Conservation (phyloP, 306 rosid genomes). For the Sechiopsis laciniata region DNA sequence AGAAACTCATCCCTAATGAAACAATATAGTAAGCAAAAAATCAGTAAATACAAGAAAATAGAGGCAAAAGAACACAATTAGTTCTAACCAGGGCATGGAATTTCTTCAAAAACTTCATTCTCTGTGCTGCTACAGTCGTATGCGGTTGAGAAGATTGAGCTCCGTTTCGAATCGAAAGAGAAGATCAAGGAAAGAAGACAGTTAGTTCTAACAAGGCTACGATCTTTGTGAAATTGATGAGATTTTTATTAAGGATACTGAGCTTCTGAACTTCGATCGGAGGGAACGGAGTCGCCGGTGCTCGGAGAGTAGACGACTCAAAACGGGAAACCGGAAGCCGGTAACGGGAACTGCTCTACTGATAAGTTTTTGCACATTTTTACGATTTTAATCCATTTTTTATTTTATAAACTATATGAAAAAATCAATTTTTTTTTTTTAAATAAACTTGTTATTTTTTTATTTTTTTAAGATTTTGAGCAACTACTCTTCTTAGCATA, state of each 20-base stretch:
- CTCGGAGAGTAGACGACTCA: neutral
- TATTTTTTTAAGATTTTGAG: too few species aligned
- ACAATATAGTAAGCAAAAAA: conserved; percentile 4
- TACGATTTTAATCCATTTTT: too few species aligned
- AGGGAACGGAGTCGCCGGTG: neutral
- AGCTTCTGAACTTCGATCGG: neutral
- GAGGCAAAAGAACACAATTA: neutral
- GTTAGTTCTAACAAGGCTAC: neutral
- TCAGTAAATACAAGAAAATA: neutral
- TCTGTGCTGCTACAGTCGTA: neutral
- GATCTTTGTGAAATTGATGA: neutral
- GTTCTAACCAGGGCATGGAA: conserved; percentile 11
- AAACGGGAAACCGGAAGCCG: neutral
- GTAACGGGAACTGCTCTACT: neutral
- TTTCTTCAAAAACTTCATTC: conserved; percentile 20
- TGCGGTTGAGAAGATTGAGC: neutral
- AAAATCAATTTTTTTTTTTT: too few species aligned
- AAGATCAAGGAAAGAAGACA: neutral
- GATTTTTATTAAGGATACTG: neutral
- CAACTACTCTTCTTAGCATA: too few species aligned
- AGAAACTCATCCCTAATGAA: conserved; percentile 48
- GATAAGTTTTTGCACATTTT: too few species aligned
- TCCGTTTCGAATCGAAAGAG: neutral
- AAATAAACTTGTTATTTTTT: too few species aligned
- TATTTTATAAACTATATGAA: too few species aligned